Evolutionary conservation across 352 stramenopile species (phyloP).

Genomic region (Pythium sp.): DNA sequence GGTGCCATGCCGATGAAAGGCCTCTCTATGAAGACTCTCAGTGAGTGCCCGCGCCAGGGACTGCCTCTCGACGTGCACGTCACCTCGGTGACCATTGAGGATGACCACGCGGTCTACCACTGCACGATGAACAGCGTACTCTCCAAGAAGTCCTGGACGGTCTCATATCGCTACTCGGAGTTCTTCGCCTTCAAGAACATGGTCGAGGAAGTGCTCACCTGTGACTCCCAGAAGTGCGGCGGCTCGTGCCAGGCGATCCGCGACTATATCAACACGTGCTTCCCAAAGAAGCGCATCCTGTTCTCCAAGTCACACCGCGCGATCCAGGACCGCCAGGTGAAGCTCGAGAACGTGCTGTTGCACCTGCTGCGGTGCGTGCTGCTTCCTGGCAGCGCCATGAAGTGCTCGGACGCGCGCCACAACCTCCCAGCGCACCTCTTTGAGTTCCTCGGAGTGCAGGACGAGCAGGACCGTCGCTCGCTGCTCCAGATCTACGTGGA

Average conservation of each 20-base stretch:
- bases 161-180: slow-evolving; percentile 67
- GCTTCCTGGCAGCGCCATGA: slow-evolving; percentile 66
- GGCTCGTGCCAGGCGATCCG: slow-evolving; percentile 70
- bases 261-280: slow-evolving; percentile 55
- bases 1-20: slow-evolving; percentile 31
- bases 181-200: slow-evolving; percentile 50
- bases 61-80: slow-evolving; percentile 51
- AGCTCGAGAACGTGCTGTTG: slow-evolving; percentile 63
- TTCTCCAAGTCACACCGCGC: slow-evolving; percentile 30
- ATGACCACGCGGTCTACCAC: slow-evolving; percentile 48
- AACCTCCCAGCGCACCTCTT: slow-evolving; percentile 52
- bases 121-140: slow-evolving; percentile 44
- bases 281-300: slow-evolving; percentile 51
- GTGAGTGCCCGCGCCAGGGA: slow-evolving; percentile 32
- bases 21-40: slow-evolving; percentile 49
- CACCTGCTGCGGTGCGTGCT: slow-evolving; percentile 66
- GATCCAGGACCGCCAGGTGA: slow-evolving; percentile 43
- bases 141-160: slow-evolving; percentile 43
- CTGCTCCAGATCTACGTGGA: slow-evolving; percentile 72
- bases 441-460: slow-evolving; percentile 54
- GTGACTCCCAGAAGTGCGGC: slow-evolving; percentile 45
- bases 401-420: slow-evolving; percentile 49
- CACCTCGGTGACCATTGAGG: slow-evolving; percentile 28
- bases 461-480: slow-evolving; percentile 48
- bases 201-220: slow-evolving; percentile 54